Percentiles rank a stretch among this genome's conserved stretches.
Evolutionary conservation across 2,329 filamentous ascomycete genomes (phyloP).

Genomic region (Fusarium sp.): DNA sequence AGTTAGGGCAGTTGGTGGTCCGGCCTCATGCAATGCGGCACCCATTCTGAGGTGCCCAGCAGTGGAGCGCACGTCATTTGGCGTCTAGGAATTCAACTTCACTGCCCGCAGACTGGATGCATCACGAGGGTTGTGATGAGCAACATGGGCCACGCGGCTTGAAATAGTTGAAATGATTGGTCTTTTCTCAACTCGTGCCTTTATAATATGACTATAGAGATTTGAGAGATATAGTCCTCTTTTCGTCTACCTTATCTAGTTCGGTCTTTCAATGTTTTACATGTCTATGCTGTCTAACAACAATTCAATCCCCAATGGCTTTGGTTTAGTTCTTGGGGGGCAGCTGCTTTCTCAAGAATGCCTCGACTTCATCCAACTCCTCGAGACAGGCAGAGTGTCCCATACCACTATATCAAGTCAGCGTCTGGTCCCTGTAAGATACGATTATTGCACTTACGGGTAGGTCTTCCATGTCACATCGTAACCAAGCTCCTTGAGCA

Average conservation of each 20-base stretch:
- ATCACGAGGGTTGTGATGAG: constrained; percentile 35
- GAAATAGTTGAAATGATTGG: constrained; percentile 22
- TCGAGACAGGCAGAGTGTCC: constrained; percentile 81
- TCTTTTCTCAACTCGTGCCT: constrained; percentile 8
- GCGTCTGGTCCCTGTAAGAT: not conserved
- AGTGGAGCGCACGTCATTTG: constrained; percentile 46
- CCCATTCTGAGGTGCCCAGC: constrained; percentile 20
- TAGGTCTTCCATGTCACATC: constrained; percentile 84
- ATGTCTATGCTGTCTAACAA: constrained; percentile 1
- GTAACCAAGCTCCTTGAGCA: constrained; percentile 78
- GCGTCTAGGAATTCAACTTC: constrained; percentile 19
- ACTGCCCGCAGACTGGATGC: constrained; percentile 2
- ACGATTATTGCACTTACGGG: constrained; percentile 64
- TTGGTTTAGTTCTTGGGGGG: constrained; percentile 52
- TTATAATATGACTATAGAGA: constrained; percentile 13
- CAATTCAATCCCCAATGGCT: not conserved
- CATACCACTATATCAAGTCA: constrained; percentile 68
- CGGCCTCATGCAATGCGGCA: constrained; percentile 24
- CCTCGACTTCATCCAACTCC: constrained; percentile 88
- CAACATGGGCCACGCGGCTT: constrained; percentile 27
- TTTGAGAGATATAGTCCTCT: not conserved
- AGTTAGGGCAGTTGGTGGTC: constrained; percentile 43
- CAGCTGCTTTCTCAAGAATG: constrained; percentile 64
- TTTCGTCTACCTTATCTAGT: constrained; percentile 10
- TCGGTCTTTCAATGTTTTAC: not conserved